Conservation (phyloP, 2,329 filamentous ascomycete species). For the Samsoniella hepiali region DNA sequence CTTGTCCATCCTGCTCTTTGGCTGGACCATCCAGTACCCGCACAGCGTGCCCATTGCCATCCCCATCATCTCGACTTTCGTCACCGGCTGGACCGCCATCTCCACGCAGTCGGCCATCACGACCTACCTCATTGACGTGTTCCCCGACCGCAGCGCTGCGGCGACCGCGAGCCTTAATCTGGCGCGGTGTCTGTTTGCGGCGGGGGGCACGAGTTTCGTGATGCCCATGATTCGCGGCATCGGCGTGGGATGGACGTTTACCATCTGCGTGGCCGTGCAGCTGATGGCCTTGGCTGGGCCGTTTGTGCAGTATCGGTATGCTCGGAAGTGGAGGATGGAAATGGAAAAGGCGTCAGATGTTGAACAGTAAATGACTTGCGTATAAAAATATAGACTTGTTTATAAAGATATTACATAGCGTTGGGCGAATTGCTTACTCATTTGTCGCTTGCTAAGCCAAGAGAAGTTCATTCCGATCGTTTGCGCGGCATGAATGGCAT, state of each 20-base stretch:
- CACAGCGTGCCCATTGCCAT: constrained; percentile 44
- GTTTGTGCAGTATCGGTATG: constrained; percentile 43
- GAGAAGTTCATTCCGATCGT: no score
- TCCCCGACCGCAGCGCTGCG: constrained; percentile 45
- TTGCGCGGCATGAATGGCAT: no score
- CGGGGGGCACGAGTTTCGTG: constrained; percentile 47
- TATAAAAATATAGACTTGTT: neutral
- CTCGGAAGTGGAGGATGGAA: constrained; percentile 34
- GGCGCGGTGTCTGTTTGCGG: constrained; percentile 49
- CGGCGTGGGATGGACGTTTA: constrained; percentile 46
- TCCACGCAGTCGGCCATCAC: constrained; percentile 47
- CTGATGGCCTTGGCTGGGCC: constrained; percentile 43
- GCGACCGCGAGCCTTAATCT: constrained; percentile 53
- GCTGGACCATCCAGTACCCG: constrained; percentile 49
- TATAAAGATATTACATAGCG: neutral
- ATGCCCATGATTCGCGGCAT: constrained; percentile 47
- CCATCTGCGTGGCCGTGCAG: constrained; percentile 42
- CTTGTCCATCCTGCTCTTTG: constrained; percentile 46
- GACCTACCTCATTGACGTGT: constrained; percentile 54
- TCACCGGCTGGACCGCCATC: constrained; percentile 50
- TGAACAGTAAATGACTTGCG: no score
- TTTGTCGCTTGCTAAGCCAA: no score
- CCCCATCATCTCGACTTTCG: constrained; percentile 48
- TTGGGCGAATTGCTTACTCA: neutral
- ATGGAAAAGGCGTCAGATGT: neutral